A percentile compares a stretch with the other conserved stretches of the same genome.
Evolutionary conservation across 768 basidiomycete species (phyloP).

Genomic region (Royoungia palumana): DNA sequence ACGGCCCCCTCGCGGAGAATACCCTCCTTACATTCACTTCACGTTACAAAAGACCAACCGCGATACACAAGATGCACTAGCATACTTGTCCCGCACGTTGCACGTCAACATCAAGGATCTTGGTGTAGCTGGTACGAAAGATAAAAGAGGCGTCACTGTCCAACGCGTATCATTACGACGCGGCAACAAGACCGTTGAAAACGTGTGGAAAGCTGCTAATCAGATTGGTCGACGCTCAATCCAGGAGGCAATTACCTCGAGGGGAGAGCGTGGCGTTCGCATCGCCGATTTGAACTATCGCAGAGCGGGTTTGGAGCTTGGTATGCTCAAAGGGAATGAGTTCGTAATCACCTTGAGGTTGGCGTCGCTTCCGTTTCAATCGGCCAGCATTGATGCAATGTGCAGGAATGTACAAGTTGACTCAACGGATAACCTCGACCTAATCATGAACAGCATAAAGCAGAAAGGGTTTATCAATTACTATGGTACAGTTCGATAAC

Average conservation of each 20-base stretch:
- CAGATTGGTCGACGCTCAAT: constrained; percentile 56
- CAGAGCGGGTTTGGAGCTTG: constrained; percentile 79
- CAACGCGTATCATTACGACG: constrained; percentile 85
- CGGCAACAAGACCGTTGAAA: constrained; percentile 71
- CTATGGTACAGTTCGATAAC: constrained; percentile 57
- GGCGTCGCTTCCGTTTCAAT: constrained; percentile 15
- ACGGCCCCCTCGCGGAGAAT: constrained; percentile 56
- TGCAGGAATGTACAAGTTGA: constrained; percentile 76
- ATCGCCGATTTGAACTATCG: constrained; percentile 87
- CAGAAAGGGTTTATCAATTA: constrained; percentile 94
- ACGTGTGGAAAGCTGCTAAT: constrained; percentile 83
- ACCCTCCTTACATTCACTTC: constrained; percentile 91
- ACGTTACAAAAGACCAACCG: constrained; percentile 97
- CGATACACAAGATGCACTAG: constrained; percentile 92
- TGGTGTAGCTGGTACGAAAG: constrained; percentile 92
- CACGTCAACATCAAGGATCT: constrained; percentile 78
- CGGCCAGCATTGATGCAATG: background rate
- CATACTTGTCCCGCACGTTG: constrained; percentile 73
- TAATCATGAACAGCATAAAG: constrained; percentile 74
- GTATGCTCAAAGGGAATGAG: constrained; percentile 94
- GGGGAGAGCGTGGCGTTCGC: constrained; percentile 87
- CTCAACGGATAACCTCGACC: constrained; percentile 66
- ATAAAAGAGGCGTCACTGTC: constrained; percentile 95
- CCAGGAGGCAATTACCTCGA: constrained; percentile 57
- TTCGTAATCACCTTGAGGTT: constrained; percentile 94